Base-by-base conservation (phyloP, 345 rosid species). In the Eucalyptus grandis region DNA sequence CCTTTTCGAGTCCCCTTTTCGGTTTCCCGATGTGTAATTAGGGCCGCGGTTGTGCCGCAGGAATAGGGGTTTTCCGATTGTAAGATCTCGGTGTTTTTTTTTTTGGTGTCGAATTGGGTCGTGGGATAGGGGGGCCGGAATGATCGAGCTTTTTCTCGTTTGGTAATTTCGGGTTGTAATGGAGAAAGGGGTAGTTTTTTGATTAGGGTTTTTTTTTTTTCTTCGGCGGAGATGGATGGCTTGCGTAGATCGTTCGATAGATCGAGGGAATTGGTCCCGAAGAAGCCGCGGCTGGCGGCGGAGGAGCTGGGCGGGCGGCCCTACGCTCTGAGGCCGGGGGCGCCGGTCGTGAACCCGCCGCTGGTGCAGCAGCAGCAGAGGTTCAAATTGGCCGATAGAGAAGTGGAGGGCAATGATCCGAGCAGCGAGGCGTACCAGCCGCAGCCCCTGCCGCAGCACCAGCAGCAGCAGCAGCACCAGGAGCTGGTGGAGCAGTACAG, bases 401-500 rank as follows among this genome's bases (percentile, higher is more conserved):
- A 94, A 60, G 85, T 91, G 21, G 97, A 95, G 69, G 88, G 91
- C 86, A 92, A 65, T 88, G 97, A 94, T 87, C 88, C 94, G 90
- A 94, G 91, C 91, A 89, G 93, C 14, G 91, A 77, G 86, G 97
- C 94, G 50, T 98, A 98, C 89, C 96, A 95, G 93, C 99, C 99
- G 16, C 97, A 95, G 91, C 94, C 96, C 8, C 88, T 92, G 87
- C 91, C 89, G 37, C 93, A 58, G 87, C 94, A 92, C 49, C 98
- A 94, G 90, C 97, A 58, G 87, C 94, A 92, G 31, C 98, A 94
- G 90, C 97, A 92, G 89, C 96, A 95, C 89, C 94, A 93, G 91
- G 99, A 98, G 96, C 96, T 98, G 26, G 95, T 98, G 92, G 96
- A 93, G 86, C 98, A 96, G 94, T 98, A 97, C 92, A 95, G 93